phyloP scores from a whole-genome alignment of 768 basidiomycete genomes.

The Lactarius evosmus region DNA sequence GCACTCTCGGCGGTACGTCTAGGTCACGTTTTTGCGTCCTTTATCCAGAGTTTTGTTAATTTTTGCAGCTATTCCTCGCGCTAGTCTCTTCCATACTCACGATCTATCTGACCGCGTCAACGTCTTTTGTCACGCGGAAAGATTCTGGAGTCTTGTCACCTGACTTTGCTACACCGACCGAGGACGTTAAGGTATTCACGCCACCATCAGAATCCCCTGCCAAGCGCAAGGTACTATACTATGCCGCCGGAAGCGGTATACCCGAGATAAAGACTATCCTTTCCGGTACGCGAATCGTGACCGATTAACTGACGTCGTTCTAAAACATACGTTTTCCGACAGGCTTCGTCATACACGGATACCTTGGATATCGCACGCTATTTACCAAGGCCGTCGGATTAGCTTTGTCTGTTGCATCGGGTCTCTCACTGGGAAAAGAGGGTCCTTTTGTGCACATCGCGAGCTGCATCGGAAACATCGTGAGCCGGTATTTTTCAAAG shows the following conservation, averaged over 20 bases:
- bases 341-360: conserved; percentile 97
- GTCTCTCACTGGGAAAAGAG: conserved; percentile 80
- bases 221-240: conserved; percentile 78
- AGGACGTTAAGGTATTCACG: conserved; percentile 22
- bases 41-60: not conserved
- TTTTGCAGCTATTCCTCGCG: conserved; percentile 65
- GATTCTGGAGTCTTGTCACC: conserved; percentile 72
- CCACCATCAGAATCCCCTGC: conserved; percentile 28
- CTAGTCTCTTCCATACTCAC: conserved; percentile 75
- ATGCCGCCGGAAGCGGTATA: conserved; percentile 95
- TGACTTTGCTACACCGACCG: conserved; percentile 37
- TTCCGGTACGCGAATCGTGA: conserved; percentile 50
- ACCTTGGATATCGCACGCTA: conserved; percentile 85
- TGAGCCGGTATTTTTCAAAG: conserved; percentile 79
- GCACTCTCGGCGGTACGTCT: conserved; percentile 70
- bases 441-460: conserved; percentile 90
- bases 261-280: conserved; percentile 96
- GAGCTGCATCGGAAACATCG: conserved; percentile 88
- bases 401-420: conserved; percentile 88
- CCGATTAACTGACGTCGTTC: not conserved
- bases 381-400: conserved; percentile 89
- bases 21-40: not conserved
- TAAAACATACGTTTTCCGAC: conserved; percentile 20
- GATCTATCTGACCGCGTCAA: conserved; percentile 81
- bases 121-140: conserved; percentile 83